Evolutionary conservation across 306 rosid species (phyloP), one percentile per base, ranked within the genome.

Genomic region (Arachis hypogaea): DNA sequence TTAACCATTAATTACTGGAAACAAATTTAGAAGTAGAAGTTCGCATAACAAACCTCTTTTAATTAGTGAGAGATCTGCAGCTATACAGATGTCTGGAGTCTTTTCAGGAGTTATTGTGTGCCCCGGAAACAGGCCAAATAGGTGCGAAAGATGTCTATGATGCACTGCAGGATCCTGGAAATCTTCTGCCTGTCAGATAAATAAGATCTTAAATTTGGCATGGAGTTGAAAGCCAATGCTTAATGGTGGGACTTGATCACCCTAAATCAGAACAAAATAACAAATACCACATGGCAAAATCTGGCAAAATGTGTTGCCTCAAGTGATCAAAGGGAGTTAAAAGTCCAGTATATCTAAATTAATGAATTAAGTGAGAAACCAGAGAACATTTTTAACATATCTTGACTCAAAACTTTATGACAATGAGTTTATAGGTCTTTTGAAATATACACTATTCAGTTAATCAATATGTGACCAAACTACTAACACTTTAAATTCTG

Each of bases 111-210:
- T 85, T 54, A 91, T 89, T 36, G 91, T 88, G 85, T 91, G 98
- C 40, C 97, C 98, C 2, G 97, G 97, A 85, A 82, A 94, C 75
- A 94, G 82, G 72, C 98, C 97, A 72, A 89, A 94, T 69, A 94
- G 84, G 71, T 89, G 97, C 0, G 98, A 94, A 67, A 94, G 79
- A 80, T 89, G 96, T 59, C 98, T 84, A 84, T 94, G 97, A 75
- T 88, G 86, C 66, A 78, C 56, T 3, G 91, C 96, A 44, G 91
- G 98, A 73, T 94, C 97, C 83, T 84, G 77, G 63, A 94, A 94
- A 79, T 94, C 96, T 78, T 81, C 84, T 38, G 92, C 97, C 97
- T 94, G 90, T 59, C 64, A 72, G 62, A 79, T 18, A 69, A 36
- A 18, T 65, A 7, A 49, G 54, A 51, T 67, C 59, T 54, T 46